Evolutionary conservation across 306 rosid genomes (phyloP).

Genomic region (Cucurbita maxima): DNA sequence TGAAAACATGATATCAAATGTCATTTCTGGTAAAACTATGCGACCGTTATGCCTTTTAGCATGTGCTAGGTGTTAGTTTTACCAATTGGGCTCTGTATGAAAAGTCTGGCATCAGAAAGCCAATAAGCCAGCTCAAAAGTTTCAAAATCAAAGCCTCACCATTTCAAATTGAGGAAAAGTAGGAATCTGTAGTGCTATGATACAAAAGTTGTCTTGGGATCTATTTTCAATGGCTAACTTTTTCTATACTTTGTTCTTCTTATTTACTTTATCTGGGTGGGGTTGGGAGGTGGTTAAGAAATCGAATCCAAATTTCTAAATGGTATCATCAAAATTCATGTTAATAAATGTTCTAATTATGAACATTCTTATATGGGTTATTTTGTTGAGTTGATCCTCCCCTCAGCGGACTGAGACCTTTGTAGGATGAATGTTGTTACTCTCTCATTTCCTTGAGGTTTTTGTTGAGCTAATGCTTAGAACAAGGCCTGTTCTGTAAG

Average conservation of each 20-base stretch:
- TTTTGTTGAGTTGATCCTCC: background rate
- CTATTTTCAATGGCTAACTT: background rate
- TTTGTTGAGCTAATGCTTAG: background rate
- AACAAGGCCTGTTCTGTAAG: slow-evolving; percentile 1
- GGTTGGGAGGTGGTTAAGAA: background rate
- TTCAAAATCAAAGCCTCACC: slow-evolving; percentile 22
- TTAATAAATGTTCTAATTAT: no score
- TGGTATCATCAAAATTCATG: background rate
- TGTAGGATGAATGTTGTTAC: background rate
- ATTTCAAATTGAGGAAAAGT: slow-evolving; percentile 5
- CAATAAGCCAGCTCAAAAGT: slow-evolving; percentile 29
- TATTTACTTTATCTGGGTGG: background rate
- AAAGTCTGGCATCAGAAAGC: slow-evolving; percentile 26
- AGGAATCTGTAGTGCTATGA: background rate
- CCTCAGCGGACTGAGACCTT: background rate
- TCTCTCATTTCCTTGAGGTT: background rate
- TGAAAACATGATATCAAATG: background rate
- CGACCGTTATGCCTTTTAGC: slow-evolving; percentile 3
- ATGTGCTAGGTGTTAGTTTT: background rate
- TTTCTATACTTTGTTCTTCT: background rate
- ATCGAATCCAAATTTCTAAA: background rate
- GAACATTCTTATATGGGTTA: no score
- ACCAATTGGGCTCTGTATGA: slow-evolving; percentile 2
- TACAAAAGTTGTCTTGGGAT: slow-evolving; percentile 8
- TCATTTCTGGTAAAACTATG: slow-evolving; percentile 4